Percentiles rank a stretch among this genome's conserved stretches.
Conservation (phyloP, 345 rosid species). For the Balakata baccata region DNA sequence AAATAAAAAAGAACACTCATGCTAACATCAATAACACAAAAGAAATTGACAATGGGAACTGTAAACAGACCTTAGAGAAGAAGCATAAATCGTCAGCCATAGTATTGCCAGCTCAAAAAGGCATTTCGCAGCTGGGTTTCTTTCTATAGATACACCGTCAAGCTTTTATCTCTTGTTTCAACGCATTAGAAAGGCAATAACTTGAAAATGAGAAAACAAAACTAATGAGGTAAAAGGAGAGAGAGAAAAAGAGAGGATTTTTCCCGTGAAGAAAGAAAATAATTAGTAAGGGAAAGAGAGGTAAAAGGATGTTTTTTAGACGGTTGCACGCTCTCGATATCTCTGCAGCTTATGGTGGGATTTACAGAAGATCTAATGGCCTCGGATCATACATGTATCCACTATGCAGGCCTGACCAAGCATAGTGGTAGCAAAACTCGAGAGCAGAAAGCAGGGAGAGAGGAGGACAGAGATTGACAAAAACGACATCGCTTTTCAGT, state of each 20-base stretch:
- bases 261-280: constrained; percentile 39
- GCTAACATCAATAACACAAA: background rate
- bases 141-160: background rate
- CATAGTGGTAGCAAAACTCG: background rate
- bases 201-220: background rate
- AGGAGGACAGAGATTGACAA: background rate
- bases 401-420: background rate
- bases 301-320: constrained; percentile 19
- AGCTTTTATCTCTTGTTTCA: constrained; percentile 1
- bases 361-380: constrained; percentile 18
- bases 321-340: constrained; percentile 20
- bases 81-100: constrained; percentile 79
- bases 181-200: background rate
- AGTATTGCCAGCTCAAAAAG: constrained; percentile 43
- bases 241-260: background rate
- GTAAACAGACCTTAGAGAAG: constrained; percentile 61
- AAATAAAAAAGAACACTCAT: background rate
- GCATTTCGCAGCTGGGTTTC: constrained; percentile 47
- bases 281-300: too few relatives aligned
- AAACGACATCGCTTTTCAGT: background rate
- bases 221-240: background rate
- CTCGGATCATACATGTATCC: background rate
- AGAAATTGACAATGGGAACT: background rate
- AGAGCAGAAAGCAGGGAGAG: background rate
- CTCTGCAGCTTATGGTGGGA: background rate